phyloP scores from a whole-genome alignment of 1,139 yeast species.

The Kodamaea derodonti region DNA sequence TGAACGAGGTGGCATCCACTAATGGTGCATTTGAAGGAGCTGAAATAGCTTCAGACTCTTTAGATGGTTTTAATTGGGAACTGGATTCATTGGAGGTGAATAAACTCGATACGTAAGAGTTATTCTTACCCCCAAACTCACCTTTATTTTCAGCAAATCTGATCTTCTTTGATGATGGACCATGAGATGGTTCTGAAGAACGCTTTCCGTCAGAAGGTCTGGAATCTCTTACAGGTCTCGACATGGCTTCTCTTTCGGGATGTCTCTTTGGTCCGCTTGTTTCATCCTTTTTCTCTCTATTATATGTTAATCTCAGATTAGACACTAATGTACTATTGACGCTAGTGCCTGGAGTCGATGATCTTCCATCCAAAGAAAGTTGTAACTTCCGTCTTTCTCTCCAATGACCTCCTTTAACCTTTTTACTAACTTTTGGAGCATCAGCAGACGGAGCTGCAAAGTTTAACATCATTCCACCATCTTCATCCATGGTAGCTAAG shows the following conservation, averaged over 20 bases:
- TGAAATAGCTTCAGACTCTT: conserved; percentile 19
- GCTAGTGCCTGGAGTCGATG: conserved; percentile 28
- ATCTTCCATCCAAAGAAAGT: conserved; percentile 45
- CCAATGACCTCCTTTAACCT: conserved; percentile 73
- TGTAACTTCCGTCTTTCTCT: conserved; percentile 67
- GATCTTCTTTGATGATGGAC: conserved; percentile 22
- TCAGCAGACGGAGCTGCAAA: conserved; percentile 41
- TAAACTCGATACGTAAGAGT: conserved; percentile 75
- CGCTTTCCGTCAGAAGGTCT: conserved; percentile 1
- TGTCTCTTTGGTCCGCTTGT: conserved; percentile 1
- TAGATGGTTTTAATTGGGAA: conserved; percentile 23
- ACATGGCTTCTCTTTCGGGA: background rate
- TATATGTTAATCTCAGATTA: conserved; percentile 16
- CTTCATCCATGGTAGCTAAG: conserved; percentile 29
- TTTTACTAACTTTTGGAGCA: conserved; percentile 17
- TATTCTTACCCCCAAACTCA: conserved; percentile 47
- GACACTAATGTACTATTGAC: conserved; percentile 35
- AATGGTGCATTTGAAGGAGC: conserved; percentile 85
- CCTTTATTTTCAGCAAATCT: conserved; percentile 42
- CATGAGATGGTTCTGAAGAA: conserved; percentile 9
- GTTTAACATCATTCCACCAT: conserved; percentile 67
- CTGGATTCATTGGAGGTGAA: conserved; percentile 68
- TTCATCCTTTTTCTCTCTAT: conserved; percentile 2
- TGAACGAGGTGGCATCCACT: conserved; percentile 63
- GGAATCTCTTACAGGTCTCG: background rate